These are phyloP conservation scores for Boletus edulis DNA, from an alignment of 768 basidiomycete genomes.

Conservation along the genomic window DNA sequence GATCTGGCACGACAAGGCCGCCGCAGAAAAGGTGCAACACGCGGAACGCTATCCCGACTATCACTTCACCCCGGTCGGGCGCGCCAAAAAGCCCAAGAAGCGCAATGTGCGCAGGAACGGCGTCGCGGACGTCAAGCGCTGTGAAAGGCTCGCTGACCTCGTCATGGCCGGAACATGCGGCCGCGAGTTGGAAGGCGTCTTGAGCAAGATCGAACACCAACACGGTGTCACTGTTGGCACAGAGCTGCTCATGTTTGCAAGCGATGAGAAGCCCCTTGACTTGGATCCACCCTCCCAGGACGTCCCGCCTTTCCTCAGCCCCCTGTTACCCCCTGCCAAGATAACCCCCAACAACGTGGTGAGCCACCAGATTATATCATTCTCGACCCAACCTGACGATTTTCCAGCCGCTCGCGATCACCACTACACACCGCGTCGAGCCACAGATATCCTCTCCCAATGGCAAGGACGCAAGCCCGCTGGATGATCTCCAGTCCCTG, in stretches of 20 bases:
- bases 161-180: slow-evolving; percentile 51
- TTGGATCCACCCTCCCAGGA: neutral
- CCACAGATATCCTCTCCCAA: neutral
- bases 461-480: neutral
- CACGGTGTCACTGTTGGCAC: neutral
- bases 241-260: neutral
- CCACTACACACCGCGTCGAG: neutral
- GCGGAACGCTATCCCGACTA: slow-evolving; percentile 50
- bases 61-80: slow-evolving; percentile 47
- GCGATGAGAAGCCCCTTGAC: neutral
- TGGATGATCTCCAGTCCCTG: neutral
- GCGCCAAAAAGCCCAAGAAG: slow-evolving; percentile 44
- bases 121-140: slow-evolving; percentile 45
- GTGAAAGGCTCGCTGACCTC: slow-evolving; percentile 48
- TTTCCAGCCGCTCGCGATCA: slow-evolving; percentile 2
- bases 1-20: slow-evolving; percentile 50
- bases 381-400: neutral
- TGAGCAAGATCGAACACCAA: slow-evolving; percentile 33
- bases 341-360: slow-evolving; percentile 8
- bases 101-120: slow-evolving; percentile 54
- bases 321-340: slow-evolving; percentile 28
- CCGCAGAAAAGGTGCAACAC: slow-evolving; percentile 51
- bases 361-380: neutral
- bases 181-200: slow-evolving; percentile 44
- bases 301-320: slow-evolving; percentile 27